Evolutionary conservation across 306 rosid genomes (phyloP).

Genomic region (Carpinus viminea): DNA sequence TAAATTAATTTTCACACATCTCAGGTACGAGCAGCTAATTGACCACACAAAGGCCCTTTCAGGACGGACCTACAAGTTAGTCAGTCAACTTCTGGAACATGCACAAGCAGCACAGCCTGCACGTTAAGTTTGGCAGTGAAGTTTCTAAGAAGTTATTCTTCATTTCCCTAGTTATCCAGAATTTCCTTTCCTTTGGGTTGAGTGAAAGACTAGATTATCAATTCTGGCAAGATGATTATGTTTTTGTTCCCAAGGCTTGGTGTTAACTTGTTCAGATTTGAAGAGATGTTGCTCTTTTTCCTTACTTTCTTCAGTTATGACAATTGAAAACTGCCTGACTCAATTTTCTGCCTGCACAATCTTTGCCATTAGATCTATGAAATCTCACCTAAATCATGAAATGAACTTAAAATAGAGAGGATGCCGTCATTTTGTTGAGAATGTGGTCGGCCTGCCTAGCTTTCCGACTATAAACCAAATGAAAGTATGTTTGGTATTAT

Average conservation of each 20-base stretch:
- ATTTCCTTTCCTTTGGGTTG: conserved; percentile 26
- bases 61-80: conserved; percentile 79
- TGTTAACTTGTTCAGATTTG: neutral
- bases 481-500: too few species aligned
- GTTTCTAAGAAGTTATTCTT: conserved; percentile 16
- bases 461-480: too few species aligned
- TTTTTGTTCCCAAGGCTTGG: neutral
- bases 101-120: conserved; percentile 57
- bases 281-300: neutral
- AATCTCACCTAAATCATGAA: too few species aligned
- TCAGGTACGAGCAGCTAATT: conserved; percentile 89
- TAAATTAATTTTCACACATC: conserved; percentile 2
- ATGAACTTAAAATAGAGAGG: too few species aligned
- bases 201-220: conserved; percentile 10
- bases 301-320: neutral
- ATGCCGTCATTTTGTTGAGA: too few species aligned
- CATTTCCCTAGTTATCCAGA: conserved; percentile 9
- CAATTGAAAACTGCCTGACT: neutral
- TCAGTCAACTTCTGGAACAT: conserved; percentile 70
- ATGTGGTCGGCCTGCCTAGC: too few species aligned
- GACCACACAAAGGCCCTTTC: conserved; percentile 80
- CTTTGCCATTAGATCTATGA: too few species aligned
- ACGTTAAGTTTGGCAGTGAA: conserved; percentile 35
- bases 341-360: neutral
- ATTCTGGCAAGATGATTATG: conserved; percentile 13